These are phyloP conservation scores for Mangifera indica DNA, from an alignment of 345 rosid genomes.

Conservation along the genomic window DNA sequence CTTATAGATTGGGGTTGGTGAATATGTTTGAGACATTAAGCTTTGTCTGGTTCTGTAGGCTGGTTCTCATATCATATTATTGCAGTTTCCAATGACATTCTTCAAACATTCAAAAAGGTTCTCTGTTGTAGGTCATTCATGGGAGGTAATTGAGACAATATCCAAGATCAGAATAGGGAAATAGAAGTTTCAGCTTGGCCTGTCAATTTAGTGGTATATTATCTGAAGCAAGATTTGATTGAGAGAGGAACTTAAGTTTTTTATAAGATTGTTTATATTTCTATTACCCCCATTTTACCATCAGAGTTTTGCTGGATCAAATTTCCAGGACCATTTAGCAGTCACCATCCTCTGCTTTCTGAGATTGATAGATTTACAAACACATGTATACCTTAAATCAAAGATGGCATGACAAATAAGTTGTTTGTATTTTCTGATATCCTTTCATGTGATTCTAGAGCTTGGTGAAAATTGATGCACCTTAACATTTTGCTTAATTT, in stretches of 20 bases:
- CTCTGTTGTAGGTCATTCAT: not conserved
- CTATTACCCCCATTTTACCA: not conserved
- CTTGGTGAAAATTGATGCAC: not conserved
- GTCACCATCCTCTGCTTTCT: not conserved
- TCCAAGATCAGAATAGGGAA: not conserved
- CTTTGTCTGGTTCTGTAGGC: not conserved
- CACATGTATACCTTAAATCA: not conserved
- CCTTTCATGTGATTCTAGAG: not conserved
- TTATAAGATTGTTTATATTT: not conserved
- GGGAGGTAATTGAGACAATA: slow-evolving; percentile 11
- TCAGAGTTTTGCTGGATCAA: too few relatives aligned
- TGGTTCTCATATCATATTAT: not conserved
- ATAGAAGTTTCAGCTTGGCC: not conserved
- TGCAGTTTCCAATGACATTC: not conserved
- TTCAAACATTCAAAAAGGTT: not conserved
- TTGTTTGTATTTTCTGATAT: not conserved
- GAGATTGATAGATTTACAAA: not conserved
- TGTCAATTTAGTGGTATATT: not conserved
- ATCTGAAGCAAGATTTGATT: not conserved
- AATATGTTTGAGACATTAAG: not conserved
- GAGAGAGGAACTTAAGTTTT: not conserved
- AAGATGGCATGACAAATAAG: not conserved
- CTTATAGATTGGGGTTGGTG: not conserved
- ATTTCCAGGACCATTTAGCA: not conserved
- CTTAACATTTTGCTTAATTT: not conserved